Conservation (phyloP, 805 yeast species). For the Wickerhamomyces alni region DNA sequence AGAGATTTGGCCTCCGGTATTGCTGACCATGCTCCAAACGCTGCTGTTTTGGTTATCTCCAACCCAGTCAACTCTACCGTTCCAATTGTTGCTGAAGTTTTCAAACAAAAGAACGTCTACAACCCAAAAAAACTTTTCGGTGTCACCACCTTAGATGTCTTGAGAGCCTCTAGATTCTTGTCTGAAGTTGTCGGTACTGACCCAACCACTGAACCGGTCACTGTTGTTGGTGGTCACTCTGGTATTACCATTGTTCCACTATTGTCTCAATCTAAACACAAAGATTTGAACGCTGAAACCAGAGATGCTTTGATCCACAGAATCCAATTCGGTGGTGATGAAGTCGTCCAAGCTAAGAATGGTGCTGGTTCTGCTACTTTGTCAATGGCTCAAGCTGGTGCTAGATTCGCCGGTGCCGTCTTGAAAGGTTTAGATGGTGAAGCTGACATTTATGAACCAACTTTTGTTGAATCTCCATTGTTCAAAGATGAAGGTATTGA, state of each 20-base stretch:
- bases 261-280: conserved; percentile 77
- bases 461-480: conserved; percentile 77
- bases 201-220: conserved; percentile 78
- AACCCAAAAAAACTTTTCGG: conserved; percentile 91
- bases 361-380: conserved; percentile 93
- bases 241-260: conserved; percentile 95
- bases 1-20: conserved; percentile 84
- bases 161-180: conserved; percentile 88
- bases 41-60: conserved; percentile 75
- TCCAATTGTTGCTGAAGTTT: conserved; percentile 91
- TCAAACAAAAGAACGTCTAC: conserved; percentile 80
- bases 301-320: conserved; percentile 69
- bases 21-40: conserved; percentile 80
- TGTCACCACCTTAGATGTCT: conserved; percentile 90
- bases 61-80: conserved; percentile 98
- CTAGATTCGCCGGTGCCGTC: conserved; percentile 62
- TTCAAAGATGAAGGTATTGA: conserved; percentile 83
- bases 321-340: conserved; percentile 95
- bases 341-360: conserved; percentile 87
- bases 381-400: conserved; percentile 92
- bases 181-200: conserved; percentile 51
- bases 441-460: conserved; percentile 57
- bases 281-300: conserved; percentile 57
- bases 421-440: conserved; percentile 61
- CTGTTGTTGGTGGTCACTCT: conserved; percentile 96